These are phyloP conservation scores for Colletotrichum australisinense DNA, from an alignment of 2,329 filamentous ascomycete species.

Conservation along the genomic window DNA sequence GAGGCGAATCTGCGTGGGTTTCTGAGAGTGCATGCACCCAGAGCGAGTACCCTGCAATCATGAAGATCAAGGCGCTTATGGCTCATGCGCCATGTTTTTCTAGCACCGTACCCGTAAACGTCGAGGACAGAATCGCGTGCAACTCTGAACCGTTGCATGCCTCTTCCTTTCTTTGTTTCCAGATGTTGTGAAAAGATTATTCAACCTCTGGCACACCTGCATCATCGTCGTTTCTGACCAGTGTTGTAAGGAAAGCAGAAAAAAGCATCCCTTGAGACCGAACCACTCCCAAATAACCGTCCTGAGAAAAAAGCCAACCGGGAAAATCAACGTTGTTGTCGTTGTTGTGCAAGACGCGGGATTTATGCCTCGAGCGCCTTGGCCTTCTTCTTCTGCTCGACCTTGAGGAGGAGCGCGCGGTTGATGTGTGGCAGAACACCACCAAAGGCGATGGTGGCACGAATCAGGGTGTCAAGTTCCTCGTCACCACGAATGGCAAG, in stretches of 20 bases:
- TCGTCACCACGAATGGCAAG: slow-evolving; percentile 98
- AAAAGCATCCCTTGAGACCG: slow-evolving; percentile 27
- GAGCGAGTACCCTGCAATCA: neutral
- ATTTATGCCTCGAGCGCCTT: slow-evolving; percentile 49
- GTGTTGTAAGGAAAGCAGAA: slow-evolving; percentile 17
- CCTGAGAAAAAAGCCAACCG: slow-evolving; percentile 27
- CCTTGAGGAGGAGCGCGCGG: slow-evolving; percentile 93
- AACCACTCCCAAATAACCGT: slow-evolving; percentile 22
- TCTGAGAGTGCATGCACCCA: neutral
- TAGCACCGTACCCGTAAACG: slow-evolving; percentile 16
- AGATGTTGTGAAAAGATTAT: slow-evolving; percentile 2
- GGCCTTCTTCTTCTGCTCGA: slow-evolving; percentile 96
- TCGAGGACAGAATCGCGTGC: slow-evolving; percentile 8
- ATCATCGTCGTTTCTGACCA: slow-evolving; percentile 26
- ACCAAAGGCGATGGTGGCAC: slow-evolving; percentile 97
- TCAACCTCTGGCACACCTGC: slow-evolving; percentile 21
- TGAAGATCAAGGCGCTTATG: slow-evolving; percentile 17
- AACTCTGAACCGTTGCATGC: slow-evolving; percentile 7
- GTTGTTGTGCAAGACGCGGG: neutral
- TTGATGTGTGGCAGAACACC: slow-evolving; percentile 99
- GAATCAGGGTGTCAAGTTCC: slow-evolving; percentile 96
- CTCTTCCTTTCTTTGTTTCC: slow-evolving; percentile 13
- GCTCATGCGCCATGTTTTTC: slow-evolving; percentile 2
- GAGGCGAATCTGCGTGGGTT: slow-evolving; percentile 23
- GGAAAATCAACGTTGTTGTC: slow-evolving; percentile 18